phyloP scores from a whole-genome alignment of 495 filamentous ascomycete species.

The Thozetella sp. region DNA sequence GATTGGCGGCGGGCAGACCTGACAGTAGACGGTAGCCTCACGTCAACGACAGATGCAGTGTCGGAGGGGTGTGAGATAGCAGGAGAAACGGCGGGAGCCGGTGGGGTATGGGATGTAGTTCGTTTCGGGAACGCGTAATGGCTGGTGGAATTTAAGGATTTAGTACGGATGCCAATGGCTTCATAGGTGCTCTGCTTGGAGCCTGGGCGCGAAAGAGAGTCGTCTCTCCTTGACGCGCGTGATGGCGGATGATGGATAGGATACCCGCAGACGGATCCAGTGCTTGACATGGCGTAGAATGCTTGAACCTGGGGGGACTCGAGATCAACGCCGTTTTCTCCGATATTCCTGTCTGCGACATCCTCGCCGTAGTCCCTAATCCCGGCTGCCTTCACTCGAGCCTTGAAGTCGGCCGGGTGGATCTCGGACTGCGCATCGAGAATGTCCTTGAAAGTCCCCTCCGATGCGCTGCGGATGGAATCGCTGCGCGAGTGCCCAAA shows the following conservation, averaged over 20 bases:
- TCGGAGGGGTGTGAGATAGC: neutral
- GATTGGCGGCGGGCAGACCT: slow-evolving; percentile 14
- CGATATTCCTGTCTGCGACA: slow-evolving; percentile 55
- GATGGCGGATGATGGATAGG: neutral
- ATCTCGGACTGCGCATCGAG: slow-evolving; percentile 54
- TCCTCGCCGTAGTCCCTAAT: slow-evolving; percentile 54
- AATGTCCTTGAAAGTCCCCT: slow-evolving; percentile 42
- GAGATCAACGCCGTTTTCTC: slow-evolving; percentile 29
- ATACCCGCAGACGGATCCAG: neutral
- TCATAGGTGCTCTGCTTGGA: neutral
- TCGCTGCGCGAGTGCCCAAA: slow-evolving; percentile 12
- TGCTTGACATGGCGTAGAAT: slow-evolving; percentile 22
- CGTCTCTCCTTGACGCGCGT: neutral
- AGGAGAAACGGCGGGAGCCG: neutral
- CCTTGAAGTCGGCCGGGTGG: slow-evolving; percentile 40
- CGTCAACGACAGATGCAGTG: neutral
- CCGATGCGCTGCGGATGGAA: slow-evolving; percentile 19
- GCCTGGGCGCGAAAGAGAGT: neutral
- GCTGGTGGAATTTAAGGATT: slow-evolving; percentile 12
- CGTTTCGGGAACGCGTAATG: slow-evolving; percentile 16
- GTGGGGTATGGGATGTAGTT: slow-evolving; percentile 13
- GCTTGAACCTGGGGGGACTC: slow-evolving; percentile 26
- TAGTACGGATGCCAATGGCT: slow-evolving; percentile 20
- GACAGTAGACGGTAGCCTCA: neutral
- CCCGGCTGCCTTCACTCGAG: slow-evolving; percentile 45